Conservation (phyloP, 2,329 filamentous ascomycete species). For the Ceratocystis huliohia region DNA sequence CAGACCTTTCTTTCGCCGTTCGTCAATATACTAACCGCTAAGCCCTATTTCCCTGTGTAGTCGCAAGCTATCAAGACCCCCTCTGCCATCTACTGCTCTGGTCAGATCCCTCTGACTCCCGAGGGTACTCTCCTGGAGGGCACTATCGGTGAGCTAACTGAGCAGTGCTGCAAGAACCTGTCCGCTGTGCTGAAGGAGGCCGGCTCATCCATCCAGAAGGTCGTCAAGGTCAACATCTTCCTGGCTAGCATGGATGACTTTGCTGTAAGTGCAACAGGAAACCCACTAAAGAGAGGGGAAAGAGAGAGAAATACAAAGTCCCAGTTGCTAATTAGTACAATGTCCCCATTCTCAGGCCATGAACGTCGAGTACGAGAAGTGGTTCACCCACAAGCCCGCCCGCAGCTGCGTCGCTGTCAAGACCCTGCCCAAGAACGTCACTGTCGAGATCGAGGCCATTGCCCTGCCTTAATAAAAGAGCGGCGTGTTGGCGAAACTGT, state of each 20-base stretch:
- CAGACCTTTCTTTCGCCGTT: too few relatives aligned
- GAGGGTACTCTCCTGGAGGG: conserved; percentile 45
- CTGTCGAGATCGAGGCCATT: conserved; percentile 84
- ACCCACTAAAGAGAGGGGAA: too few relatives aligned
- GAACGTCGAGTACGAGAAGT: conserved; percentile 76
- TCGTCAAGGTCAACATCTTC: conserved; percentile 90
- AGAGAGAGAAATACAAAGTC: background rate
- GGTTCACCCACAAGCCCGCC: conserved; percentile 74
- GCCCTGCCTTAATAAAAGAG: conserved; percentile 44
- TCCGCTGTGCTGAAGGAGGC: conserved; percentile 71
- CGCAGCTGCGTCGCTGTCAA: conserved; percentile 83
- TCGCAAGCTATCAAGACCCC: conserved; percentile 56
- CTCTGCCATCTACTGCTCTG: conserved; percentile 53
- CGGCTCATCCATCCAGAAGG: conserved; percentile 61
- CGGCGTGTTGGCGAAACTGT: background rate
- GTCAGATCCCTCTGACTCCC: conserved; percentile 57
- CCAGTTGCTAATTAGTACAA: background rate
- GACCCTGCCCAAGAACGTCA: conserved; percentile 71
- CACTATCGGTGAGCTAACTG: conserved; percentile 49
- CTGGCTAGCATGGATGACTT: conserved; percentile 86
- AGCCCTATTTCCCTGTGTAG: conserved; percentile 28
- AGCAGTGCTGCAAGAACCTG: conserved; percentile 60
- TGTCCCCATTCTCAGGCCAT: conserved; percentile 40
- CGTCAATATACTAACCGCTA: background rate
- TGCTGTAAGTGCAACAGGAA: conserved; percentile 34